Conservation (phyloP, 1,284 basidiomycete genomes). For the Ganoderma sp. region DNA sequence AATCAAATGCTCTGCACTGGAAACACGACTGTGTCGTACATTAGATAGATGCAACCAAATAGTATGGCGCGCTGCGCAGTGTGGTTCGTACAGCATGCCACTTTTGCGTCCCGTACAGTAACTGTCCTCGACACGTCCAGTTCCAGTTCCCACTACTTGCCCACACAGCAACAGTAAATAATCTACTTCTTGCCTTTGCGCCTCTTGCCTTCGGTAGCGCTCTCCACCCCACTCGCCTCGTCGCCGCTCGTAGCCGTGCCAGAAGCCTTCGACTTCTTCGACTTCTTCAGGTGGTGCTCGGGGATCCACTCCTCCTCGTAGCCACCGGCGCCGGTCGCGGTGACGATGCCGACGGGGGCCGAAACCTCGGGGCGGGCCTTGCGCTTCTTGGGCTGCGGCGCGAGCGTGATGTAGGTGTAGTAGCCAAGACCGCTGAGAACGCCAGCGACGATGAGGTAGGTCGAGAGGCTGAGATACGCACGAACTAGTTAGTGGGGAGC, state of each 20-base stretch:
- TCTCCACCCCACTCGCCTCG: constrained; percentile 68
- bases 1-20: neutral
- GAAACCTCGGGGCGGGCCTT: constrained; percentile 48
- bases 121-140: neutral
- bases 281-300: constrained; percentile 80
- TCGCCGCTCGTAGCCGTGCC: constrained; percentile 64
- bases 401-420: constrained; percentile 70
- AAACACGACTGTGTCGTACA: constrained; percentile 16
- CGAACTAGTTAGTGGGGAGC: neutral
- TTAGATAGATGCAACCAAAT: constrained; percentile 19
- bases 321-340: constrained; percentile 72
- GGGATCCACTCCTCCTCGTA: constrained; percentile 96
- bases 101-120: constrained; percentile 26
- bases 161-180: neutral
- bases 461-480: constrained; percentile 61
- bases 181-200: constrained; percentile 66
- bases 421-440: constrained; percentile 72
- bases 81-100: constrained; percentile 15
- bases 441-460: constrained; percentile 75
- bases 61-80: constrained; percentile 11
- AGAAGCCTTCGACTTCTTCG: constrained; percentile 56
- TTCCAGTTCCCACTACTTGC: neutral
- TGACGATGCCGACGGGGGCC: constrained; percentile 63
- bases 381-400: constrained; percentile 64
- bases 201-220: constrained; percentile 61